Evolutionary conservation across 192 early-diverging fungal species (phyloP), one percentile per base, ranked within the genome.

Genomic region (Paraglomus brasilianum): DNA sequence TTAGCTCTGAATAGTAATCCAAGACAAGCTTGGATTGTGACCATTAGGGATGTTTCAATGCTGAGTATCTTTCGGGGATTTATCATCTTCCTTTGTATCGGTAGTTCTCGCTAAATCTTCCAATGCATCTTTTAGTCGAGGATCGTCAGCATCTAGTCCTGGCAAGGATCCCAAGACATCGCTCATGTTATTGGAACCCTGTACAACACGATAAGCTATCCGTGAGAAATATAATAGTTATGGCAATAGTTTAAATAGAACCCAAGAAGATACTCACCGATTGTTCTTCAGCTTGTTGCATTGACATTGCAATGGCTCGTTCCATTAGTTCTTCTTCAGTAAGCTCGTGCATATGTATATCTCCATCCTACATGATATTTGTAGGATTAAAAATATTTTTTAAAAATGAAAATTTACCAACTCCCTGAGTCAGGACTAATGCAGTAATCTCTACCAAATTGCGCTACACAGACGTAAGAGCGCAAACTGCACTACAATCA

Each of bases 61-160:
- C 30, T 30, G 30, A 30, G 30, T 30, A 30, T 70, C 59, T 15
- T 30, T 30, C 3, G 30, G 30, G 30, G 30, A 30, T 30, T 69
- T 70, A 13, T 71, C 42, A 2, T 76, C 59, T 22, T 69, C 48
- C 1, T 60, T 53, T 2, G 69, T 63, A 44, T 71, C 67, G 56
- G 66, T 70, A 30, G 21, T 71, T 19, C 62, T 64, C 8, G 71
- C 64, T 36, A 75, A 73, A 2, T 81, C 82, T 21, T 85, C 77
- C 7, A 88, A 77, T 14, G 86, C 89, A 24, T 83, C 81, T 76
- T 90, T 82, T 59, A 96, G 79, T 49, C 89, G 87, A 24, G 92
- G 92, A 76, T 95, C 94, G 58, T 88, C 85, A 5, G 90, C 77
- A 74, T 96, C 89, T 10, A 97, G 92, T 44, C 95, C 95, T 11